These are phyloP conservation scores for Heterobasidion occidentale DNA, from an alignment of 1,284 basidiomycete species.

Conservation along the genomic window DNA sequence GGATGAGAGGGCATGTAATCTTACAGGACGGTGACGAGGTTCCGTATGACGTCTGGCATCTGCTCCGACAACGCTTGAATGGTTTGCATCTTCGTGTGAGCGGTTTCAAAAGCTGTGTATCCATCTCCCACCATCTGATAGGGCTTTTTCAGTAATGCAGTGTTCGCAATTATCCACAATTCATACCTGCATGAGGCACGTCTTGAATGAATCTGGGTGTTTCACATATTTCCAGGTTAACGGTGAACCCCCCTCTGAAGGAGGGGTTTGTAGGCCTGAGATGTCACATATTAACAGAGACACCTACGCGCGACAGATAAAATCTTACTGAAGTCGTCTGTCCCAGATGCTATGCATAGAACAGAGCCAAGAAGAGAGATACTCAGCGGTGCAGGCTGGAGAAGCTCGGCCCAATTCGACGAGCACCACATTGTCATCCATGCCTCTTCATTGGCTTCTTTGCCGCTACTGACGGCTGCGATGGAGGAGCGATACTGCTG, in stretches of 20 bases:
- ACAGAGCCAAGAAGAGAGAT: constrained; percentile 8
- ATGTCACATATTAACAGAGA: background rate
- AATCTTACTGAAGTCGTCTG: constrained; percentile 5
- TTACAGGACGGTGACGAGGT: constrained; percentile 4
- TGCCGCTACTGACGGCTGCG: constrained; percentile 1
- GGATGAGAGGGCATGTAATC: background rate
- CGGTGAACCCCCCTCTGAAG: background rate
- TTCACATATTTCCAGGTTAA: constrained; percentile 2
- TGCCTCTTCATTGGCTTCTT: constrained; percentile 3
- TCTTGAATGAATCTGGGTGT: constrained; percentile 4
- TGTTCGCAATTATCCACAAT: too few species aligned
- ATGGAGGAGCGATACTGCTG: background rate
- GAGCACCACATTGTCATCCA: constrained; percentile 9
- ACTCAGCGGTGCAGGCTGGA: constrained; percentile 10
- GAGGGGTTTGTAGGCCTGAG: background rate
- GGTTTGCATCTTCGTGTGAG: constrained; percentile 7
- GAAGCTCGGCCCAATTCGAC: constrained; percentile 10
- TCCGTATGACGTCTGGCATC: constrained; percentile 7
- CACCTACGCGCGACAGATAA: background rate
- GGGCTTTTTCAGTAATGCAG: background rate
- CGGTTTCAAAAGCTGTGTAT: constrained; percentile 6
- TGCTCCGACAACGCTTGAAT: constrained; percentile 7
- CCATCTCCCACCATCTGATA: constrained; percentile 3
- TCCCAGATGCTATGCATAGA: constrained; percentile 5
- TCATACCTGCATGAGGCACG: constrained; percentile 2